These are phyloP conservation scores for Racocetra persica DNA, from an alignment of 371 early-diverging fungal genomes.

Conservation along the genomic window DNA sequence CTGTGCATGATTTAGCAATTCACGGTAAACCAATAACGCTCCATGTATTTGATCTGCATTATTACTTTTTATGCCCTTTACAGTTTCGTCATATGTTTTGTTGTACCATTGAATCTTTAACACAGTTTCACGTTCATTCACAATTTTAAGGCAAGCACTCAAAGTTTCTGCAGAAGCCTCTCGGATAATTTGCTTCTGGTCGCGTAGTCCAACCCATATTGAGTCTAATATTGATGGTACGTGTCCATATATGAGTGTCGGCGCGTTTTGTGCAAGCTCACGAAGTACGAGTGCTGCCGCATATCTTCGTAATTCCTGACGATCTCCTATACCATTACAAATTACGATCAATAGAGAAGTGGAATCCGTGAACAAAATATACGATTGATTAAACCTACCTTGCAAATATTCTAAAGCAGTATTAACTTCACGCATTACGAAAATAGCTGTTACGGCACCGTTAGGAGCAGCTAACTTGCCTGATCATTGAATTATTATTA, in stretches of 20 bases:
- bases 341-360: neutral
- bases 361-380: neutral
- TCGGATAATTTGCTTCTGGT: conserved; percentile 73
- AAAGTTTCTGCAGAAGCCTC: conserved; percentile 91
- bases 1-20: conserved; percentile 83
- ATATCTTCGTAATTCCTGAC: conserved; percentile 79
- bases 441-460: conserved; percentile 82
- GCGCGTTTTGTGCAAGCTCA: conserved; percentile 84
- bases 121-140: conserved; percentile 82
- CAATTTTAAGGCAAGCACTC: conserved; percentile 82
- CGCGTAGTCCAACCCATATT: conserved; percentile 89
- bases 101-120: conserved; percentile 75
- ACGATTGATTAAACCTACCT: conserved; percentile 52
- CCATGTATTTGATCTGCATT: conserved; percentile 91
- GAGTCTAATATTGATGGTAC: conserved; percentile 86
- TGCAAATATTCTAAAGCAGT: conserved; percentile 91
- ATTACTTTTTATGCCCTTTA: conserved; percentile 74
- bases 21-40: conserved; percentile 82
- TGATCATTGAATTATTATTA: conserved; percentile 41
- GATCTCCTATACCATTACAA: conserved; percentile 57
- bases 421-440: conserved; percentile 89
- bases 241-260: conserved; percentile 86
- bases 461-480: conserved; percentile 79
- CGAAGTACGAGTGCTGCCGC: conserved; percentile 90
- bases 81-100: conserved; percentile 87